Evolutionary conservation across 2,329 filamentous ascomycete genomes (phyloP).

Genomic region (Cyphellophora europaea): DNA sequence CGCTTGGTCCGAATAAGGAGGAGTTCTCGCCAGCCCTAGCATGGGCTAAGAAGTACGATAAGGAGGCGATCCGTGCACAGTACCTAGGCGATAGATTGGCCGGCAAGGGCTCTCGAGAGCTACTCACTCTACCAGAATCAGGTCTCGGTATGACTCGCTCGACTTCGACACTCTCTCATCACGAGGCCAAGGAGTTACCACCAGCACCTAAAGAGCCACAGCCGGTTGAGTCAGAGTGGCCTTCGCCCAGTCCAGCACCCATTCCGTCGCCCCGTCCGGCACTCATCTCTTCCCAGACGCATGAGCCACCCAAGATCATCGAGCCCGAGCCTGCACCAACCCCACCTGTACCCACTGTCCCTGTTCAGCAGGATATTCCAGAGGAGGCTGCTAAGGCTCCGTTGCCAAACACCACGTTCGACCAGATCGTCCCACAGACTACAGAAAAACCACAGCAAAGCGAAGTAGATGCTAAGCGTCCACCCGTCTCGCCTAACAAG

Average conservation of each 20-base stretch:
- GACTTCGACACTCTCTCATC: conserved; percentile 15
- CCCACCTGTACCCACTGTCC: conserved; percentile 23
- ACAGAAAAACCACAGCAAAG: too few relatives aligned
- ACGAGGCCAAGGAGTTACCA: conserved; percentile 16
- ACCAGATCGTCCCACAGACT: too few relatives aligned
- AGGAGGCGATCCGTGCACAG: conserved; percentile 72
- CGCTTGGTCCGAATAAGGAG: conserved; percentile 74
- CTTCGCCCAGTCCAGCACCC: not conserved
- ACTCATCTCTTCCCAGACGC: too few relatives aligned
- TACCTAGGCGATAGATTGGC: conserved; percentile 68
- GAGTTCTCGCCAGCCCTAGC: conserved; percentile 93
- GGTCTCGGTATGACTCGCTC: conserved; percentile 25
- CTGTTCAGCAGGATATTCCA: conserved; percentile 10
- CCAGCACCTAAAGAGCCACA: conserved; percentile 7
- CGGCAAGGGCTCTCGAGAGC: conserved; percentile 55
- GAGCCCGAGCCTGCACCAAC: conserved; percentile 10
- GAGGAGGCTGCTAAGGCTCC: conserved; percentile 27
- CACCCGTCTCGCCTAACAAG: conserved; percentile 5
- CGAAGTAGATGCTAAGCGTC: too few relatives aligned
- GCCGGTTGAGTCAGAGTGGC: not conserved
- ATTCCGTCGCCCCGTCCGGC: not conserved
- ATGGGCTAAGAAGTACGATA: conserved; percentile 94
- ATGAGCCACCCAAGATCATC: conserved; percentile 3
- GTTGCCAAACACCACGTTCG: conserved; percentile 13
- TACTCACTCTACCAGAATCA: conserved; percentile 26